Base-by-base conservation (phyloP, 169 alveolate species). In the Theileria equi region DNA sequence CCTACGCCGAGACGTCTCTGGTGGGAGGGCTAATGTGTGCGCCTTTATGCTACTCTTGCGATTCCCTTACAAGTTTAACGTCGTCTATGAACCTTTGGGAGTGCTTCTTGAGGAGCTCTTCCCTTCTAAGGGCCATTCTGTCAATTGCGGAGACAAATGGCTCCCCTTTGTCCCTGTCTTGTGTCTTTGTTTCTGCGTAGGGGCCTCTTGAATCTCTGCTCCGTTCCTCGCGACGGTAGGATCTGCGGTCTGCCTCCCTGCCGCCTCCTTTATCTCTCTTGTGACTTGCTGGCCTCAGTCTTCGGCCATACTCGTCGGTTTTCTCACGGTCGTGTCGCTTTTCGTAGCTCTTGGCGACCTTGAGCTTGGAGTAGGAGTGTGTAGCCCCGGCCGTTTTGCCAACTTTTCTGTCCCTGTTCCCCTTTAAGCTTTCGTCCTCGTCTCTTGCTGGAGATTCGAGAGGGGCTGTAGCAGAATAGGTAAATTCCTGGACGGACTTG, bases 71-170 rank as follows among this genome's bases (percentile, higher is more conserved):
- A 0, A 8, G 21, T 62, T 55, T 63, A 13, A 64, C 72, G 7
- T 54, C 72, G 6, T 44, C 41, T 13, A 74, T 59, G 60, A 74
- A 64, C n/a, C 59, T 64, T 13, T 10, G 50, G 21, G 84, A 62
- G 28, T 74, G 79, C n/a, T 68, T 40, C 48, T 59, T 54, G 10
- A 74, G 54, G 34, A 64, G 25, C 47, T 64, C 49, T 50, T 74
- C 84, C 16, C 60, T 44, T 3, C 79, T 36, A 17, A 74, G 13
- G 21, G 66, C 31, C 84, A 74, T 74, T 41, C 84, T 68, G 31
- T 74, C 84, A 16, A 74, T 36, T 2, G 72, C 59, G 16, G 82
- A 72, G 50, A 72, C 38, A 8, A 23, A 13, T 23, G 23, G 32
- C 77, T 38, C 40, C 19, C 70, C 10, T 8, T 21, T 50, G 10